Evolutionary conservation across 1,284 basidiomycete genomes (phyloP).

Genomic region (Cryptococcus floricola): DNA sequence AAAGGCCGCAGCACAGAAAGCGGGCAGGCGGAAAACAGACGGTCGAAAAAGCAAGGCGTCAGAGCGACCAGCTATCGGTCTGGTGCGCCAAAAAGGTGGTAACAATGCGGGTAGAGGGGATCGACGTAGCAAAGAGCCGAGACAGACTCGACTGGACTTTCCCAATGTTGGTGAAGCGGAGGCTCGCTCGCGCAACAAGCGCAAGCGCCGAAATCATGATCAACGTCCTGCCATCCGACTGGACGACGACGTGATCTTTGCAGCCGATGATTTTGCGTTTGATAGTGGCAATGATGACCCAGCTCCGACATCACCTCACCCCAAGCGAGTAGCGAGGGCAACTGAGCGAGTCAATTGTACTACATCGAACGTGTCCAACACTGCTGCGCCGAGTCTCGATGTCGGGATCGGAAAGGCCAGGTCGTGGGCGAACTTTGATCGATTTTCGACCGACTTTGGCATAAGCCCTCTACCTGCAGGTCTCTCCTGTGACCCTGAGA

Average conservation of each 20-base stretch:
- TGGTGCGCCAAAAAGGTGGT: conserved; percentile 10
- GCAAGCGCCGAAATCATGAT: conserved; percentile 4
- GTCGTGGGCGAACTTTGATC: conserved; percentile 47
- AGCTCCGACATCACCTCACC: neutral
- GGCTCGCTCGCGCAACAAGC: conserved; percentile 4
- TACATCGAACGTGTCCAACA: no score
- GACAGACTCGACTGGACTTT: conserved; percentile 37
- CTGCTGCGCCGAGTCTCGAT: conserved; percentile 21
- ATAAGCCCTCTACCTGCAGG: conserved; percentile 46
- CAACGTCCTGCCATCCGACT: conserved; percentile 38
- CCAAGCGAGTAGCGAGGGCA: conserved; percentile 1
- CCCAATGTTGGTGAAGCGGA: conserved; percentile 16
- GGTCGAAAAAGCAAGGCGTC: neutral
- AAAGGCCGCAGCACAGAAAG: neutral
- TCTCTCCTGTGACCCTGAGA: conserved; percentile 23
- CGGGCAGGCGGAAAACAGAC: neutral
- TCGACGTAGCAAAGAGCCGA: conserved; percentile 6
- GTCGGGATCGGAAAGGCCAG: conserved; percentile 40
- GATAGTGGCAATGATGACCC: conserved; percentile 18
- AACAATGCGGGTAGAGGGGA: neutral
- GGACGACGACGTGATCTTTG: conserved; percentile 41
- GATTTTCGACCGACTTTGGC: conserved; percentile 45
- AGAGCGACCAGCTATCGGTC: conserved; percentile 23
- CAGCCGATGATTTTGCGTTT: conserved; percentile 40
- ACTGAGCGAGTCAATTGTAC: conserved; percentile 3